Evolutionary conservation across 2,329 filamentous ascomycete species (phyloP).

Genomic region (Coleophoma cylindrospora): DNA sequence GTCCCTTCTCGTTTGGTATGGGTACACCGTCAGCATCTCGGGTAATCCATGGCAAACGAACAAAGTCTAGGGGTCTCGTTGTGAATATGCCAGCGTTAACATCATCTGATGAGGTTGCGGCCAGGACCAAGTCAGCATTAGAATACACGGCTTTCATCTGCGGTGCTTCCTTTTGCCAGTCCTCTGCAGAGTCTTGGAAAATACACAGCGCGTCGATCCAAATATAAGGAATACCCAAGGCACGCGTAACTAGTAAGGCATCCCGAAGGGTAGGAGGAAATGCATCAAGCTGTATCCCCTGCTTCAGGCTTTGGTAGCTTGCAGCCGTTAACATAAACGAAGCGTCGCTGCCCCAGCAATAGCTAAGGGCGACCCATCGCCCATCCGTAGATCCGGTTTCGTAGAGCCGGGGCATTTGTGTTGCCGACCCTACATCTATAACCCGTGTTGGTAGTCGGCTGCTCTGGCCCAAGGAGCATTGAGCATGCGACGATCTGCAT

Average conservation of each 20-base stretch:
- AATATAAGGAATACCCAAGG: conserved; percentile 5
- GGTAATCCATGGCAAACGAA: neutral
- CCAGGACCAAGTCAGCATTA: conserved; percentile 2
- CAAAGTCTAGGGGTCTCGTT: neutral
- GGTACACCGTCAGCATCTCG: neutral
- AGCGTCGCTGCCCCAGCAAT: conserved; percentile 18
- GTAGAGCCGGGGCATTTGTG: neutral
- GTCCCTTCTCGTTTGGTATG: neutral
- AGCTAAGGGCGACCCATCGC: conserved; percentile 16
- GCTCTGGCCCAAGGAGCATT: neutral
- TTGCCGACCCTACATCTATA: conserved; percentile 2
- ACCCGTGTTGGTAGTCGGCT: conserved; percentile 1
- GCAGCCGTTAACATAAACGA: neutral
- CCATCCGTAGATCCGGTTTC: neutral
- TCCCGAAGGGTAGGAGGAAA: conserved; percentile 5
- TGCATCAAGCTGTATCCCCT: neutral
- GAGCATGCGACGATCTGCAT: neutral
- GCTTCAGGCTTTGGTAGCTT: neutral
- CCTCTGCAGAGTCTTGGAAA: conserved; percentile 7
- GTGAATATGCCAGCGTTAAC: neutral
- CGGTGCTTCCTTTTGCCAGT: conserved; percentile 9
- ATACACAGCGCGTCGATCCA: conserved; percentile 14
- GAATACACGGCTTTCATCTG: conserved; percentile 10
- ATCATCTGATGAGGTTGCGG: neutral
- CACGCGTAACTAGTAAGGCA: conserved; percentile 1